Percentiles rank a stretch among this genome's conserved stretches.
phyloP scores from a whole-genome alignment of 345 rosid species.

The Gossypium stocksii region DNA sequence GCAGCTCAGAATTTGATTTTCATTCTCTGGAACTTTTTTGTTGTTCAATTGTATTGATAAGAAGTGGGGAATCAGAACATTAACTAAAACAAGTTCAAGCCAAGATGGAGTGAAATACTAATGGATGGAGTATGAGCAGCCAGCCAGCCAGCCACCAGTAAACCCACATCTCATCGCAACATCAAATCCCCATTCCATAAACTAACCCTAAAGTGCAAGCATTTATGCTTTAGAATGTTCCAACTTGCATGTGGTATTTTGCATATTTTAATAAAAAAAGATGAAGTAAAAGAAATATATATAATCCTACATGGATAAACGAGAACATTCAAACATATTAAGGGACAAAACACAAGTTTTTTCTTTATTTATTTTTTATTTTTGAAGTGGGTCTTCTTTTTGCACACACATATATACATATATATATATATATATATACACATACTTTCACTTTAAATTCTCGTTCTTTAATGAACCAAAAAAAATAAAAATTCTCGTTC shows the following conservation, averaged over 20 bases:
- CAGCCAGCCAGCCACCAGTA: slow-evolving; percentile 15
- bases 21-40: not conserved
- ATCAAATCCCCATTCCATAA: slow-evolving; percentile 13
- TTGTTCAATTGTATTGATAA: slow-evolving; percentile 15
- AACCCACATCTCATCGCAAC: slow-evolving; percentile 17
- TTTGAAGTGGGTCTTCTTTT: not conserved
- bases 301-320: slow-evolving; percentile 21
- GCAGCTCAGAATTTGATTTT: not conserved
- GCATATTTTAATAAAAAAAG: slow-evolving; percentile 16
- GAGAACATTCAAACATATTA: slow-evolving; percentile 8
- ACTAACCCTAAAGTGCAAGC: slow-evolving; percentile 30
- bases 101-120: slow-evolving; percentile 11
- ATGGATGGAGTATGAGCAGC: too few relatives aligned
- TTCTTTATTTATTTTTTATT: not conserved
- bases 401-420: not conserved
- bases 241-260: slow-evolving; percentile 40
- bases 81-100: slow-evolving; percentile 11
- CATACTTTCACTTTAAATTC: slow-evolving; percentile 19
- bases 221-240: slow-evolving; percentile 53
- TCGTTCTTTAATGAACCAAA: slow-evolving; percentile 21
- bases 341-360: slow-evolving; percentile 3
- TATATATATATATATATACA: not conserved
- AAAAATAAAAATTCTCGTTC: slow-evolving; percentile 19
- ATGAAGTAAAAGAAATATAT: slow-evolving; percentile 33
- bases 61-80: slow-evolving; percentile 29